phyloP scores from a whole-genome alignment of 2,329 filamentous ascomycete species.

The Cercospora canescens region DNA sequence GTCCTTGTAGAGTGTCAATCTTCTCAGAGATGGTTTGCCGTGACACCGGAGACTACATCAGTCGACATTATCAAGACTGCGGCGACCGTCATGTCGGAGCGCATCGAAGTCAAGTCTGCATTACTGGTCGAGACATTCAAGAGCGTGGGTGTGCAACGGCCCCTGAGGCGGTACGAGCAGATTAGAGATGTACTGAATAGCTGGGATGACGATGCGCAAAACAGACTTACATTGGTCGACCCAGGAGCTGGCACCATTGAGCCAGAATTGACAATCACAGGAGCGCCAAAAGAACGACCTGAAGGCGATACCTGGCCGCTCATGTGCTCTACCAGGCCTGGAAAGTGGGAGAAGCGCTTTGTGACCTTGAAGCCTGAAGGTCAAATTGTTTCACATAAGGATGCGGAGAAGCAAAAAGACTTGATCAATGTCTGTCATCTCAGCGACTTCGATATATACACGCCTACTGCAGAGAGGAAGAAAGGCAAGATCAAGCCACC shows the following conservation, averaged over 20 bases:
- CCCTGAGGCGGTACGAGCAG: slow-evolving; percentile 80
- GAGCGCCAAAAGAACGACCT: slow-evolving; percentile 65
- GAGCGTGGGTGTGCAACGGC: slow-evolving; percentile 75
- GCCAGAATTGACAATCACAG: slow-evolving; percentile 63
- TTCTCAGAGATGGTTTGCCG: slow-evolving; percentile 67
- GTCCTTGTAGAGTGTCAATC: slow-evolving; percentile 74
- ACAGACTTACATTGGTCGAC: slow-evolving; percentile 68
- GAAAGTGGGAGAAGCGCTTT: slow-evolving; percentile 86
- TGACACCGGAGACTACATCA: slow-evolving; percentile 73
- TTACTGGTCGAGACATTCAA: slow-evolving; percentile 77
- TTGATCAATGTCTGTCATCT: slow-evolving; percentile 74
- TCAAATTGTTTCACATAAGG: slow-evolving; percentile 72
- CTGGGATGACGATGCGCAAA: slow-evolving; percentile 81
- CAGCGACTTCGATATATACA: slow-evolving; percentile 91
- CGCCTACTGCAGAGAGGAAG: slow-evolving; percentile 66
- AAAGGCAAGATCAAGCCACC: slow-evolving; percentile 76
- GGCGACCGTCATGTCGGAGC: slow-evolving; percentile 61
- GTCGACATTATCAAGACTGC: slow-evolving; percentile 71
- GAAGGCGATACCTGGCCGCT: slow-evolving; percentile 68
- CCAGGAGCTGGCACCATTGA: slow-evolving; percentile 53
- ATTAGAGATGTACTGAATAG: slow-evolving; percentile 88
- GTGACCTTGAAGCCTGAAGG: slow-evolving; percentile 73
- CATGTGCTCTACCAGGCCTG: slow-evolving; percentile 76
- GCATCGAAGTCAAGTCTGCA: slow-evolving; percentile 64
- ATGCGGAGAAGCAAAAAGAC: slow-evolving; percentile 66